Base-by-base conservation (phyloP, 176 grass and related monocot species). In the Zoysia japonica region DNA sequence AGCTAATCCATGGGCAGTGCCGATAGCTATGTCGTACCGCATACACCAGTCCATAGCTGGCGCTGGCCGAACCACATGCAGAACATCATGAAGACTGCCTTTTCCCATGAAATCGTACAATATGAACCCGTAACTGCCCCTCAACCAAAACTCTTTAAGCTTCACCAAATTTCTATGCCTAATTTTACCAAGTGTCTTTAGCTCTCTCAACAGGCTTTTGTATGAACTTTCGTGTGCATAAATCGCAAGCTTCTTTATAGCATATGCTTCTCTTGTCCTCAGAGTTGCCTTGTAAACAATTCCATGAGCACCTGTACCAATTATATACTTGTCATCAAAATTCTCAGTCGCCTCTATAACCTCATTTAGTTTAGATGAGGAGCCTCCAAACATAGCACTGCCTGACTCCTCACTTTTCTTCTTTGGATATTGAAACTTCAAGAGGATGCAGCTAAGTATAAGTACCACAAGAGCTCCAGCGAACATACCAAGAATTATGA, bases 101-200 rank as follows among this genome's bases (percentile, higher is more conserved):
- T 91, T 85, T 11, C 87, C 91, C 94, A 93, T 97, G 68, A 28
- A 28, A 28, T 28, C 28, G 28, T 28, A 28, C 28, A 28, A 28
- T 28, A 28, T 28, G 28, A 28, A 89, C 11, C 94, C 91, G 48
- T 87, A 89, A 35, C 91, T 88, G 14, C n/a, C 73, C 63, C 78
- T 89, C 72, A 89, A 60, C 83, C 81, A 91, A 67, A 91, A 91
- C n/a, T 89, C 76, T 3, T 77, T 83, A 19, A 93, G 54, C 52
- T 91, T 97, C 38, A 97, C 70, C 67, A 97, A 60, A 81, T 93
- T 97, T 9, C 90, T 81, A 42, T 97, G 93, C 84, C 78, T 85
- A 53, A 97, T 91, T 75, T 76, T 68, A 37, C 86, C 86, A 11
- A 91, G 74, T 5, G 93, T 93, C 77, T 87, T 61, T 36, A 97